Percentiles rank a stretch among this genome's conserved stretches.
phyloP scores from a whole-genome alignment of 441 rosid genomes.

The Aquilaria agallochum region DNA sequence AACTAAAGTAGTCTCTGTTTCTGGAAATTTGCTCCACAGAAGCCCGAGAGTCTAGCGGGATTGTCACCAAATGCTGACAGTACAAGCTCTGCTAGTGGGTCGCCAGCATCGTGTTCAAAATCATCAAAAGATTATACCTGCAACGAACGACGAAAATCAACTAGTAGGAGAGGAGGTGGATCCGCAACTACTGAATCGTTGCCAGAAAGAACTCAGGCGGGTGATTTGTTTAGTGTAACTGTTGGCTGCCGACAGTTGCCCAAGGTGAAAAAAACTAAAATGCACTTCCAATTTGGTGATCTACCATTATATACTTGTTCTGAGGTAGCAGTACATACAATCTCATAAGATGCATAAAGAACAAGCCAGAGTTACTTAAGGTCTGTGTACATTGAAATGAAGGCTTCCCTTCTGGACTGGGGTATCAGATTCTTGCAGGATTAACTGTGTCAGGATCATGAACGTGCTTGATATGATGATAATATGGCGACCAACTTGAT shows the following conservation, averaged over 20 bases:
- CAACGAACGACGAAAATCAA: conserved; percentile 58
- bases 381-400: too few relatives aligned
- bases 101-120: conserved; percentile 68
- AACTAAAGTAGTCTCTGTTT: conserved; percentile 1
- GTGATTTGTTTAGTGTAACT: conserved; percentile 65
- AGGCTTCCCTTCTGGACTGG: too few relatives aligned
- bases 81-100: conserved; percentile 60
- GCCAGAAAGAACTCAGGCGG: conserved; percentile 71
- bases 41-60: conserved; percentile 67
- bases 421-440: too few relatives aligned
- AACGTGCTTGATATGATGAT: too few relatives aligned
- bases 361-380: too few relatives aligned
- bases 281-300: not conserved
- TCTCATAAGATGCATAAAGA: too few relatives aligned
- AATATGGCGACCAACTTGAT: too few relatives aligned
- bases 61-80: conserved; percentile 46
- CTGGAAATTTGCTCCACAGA: conserved; percentile 35
- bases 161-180: conserved; percentile 50
- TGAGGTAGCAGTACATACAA: not conserved
- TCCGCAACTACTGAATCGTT: conserved; percentile 37
- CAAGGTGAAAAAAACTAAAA: conserved; percentile 41
- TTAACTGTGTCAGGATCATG: too few relatives aligned
- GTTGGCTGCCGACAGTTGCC: conserved; percentile 52
- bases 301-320: not conserved
- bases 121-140: conserved; percentile 43